phyloP scores from a whole-genome alignment of 768 basidiomycete species.

The Psilocybe azurescens region DNA sequence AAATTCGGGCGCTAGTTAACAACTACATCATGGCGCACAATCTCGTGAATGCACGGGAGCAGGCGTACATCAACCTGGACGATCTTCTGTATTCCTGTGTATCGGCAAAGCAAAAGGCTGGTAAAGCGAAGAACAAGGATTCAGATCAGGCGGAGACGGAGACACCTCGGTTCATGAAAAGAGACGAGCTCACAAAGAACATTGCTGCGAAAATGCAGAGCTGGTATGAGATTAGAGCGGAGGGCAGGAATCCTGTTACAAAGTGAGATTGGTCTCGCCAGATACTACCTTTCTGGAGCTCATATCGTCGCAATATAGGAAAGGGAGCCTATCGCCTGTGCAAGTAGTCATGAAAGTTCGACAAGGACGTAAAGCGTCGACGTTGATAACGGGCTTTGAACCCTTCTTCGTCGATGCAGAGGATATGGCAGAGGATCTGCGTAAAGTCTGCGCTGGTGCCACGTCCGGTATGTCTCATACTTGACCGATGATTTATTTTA shows the following conservation, averaged over 20 bases:
- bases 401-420: constrained; percentile 72
- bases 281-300: background rate
- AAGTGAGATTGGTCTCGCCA: constrained; percentile 52
- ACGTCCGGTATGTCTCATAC: constrained; percentile 60
- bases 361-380: constrained; percentile 80
- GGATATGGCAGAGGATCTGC: constrained; percentile 78
- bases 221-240: constrained; percentile 70
- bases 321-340: constrained; percentile 77
- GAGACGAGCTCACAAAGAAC: constrained; percentile 63
- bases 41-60: constrained; percentile 70
- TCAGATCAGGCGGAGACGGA: constrained; percentile 11
- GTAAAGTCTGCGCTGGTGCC: constrained; percentile 77
- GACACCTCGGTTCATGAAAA: constrained; percentile 60
- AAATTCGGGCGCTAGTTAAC: constrained; percentile 64
- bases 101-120: constrained; percentile 35
- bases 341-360: constrained; percentile 71
- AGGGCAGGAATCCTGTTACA: constrained; percentile 57
- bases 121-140: constrained; percentile 37
- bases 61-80: constrained; percentile 75
- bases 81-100: constrained; percentile 43
- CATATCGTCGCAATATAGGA: constrained; percentile 48
- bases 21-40: constrained; percentile 63
- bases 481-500: background rate
- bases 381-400: constrained; percentile 81
- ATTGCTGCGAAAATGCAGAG: constrained; percentile 73